phyloP scores from a whole-genome alignment of 176 grass and related monocot species.

The Thinopyrum elongatum region DNA sequence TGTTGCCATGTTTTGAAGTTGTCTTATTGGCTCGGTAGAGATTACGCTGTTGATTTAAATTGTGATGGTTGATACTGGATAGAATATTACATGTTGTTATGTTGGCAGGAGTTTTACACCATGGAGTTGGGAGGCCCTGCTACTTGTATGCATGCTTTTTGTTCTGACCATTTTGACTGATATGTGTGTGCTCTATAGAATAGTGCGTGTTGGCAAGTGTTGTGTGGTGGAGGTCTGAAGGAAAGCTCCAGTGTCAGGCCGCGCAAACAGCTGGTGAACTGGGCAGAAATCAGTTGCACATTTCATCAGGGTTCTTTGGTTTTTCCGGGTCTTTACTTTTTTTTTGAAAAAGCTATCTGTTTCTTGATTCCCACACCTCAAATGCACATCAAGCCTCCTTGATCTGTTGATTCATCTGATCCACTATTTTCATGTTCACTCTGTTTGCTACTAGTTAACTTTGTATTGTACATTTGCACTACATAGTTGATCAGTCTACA shows the following conservation, averaged over 20 bases:
- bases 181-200: neutral
- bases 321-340: no score
- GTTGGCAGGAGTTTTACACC: neutral
- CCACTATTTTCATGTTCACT: neutral
- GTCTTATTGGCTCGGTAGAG: neutral
- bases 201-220: neutral
- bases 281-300: neutral
- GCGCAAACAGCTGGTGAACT: neutral
- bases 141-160: neutral
- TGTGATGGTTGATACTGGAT: neutral
- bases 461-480: neutral
- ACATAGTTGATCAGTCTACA: neutral
- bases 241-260: neutral
- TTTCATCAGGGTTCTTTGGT: neutral
- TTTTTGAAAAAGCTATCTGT: neutral
- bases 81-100: constrained; percentile 2
- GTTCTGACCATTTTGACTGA: neutral
- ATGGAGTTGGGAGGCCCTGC: neutral
- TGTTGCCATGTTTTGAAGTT: neutral
- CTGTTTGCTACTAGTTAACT: neutral
- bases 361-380: neutral
- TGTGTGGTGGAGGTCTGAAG: neutral
- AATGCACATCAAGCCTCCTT: neutral
- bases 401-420: neutral
- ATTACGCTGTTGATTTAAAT: neutral